Conservation (phyloP, 345 rosid species). For the Cardiospermum halicacabum region DNA sequence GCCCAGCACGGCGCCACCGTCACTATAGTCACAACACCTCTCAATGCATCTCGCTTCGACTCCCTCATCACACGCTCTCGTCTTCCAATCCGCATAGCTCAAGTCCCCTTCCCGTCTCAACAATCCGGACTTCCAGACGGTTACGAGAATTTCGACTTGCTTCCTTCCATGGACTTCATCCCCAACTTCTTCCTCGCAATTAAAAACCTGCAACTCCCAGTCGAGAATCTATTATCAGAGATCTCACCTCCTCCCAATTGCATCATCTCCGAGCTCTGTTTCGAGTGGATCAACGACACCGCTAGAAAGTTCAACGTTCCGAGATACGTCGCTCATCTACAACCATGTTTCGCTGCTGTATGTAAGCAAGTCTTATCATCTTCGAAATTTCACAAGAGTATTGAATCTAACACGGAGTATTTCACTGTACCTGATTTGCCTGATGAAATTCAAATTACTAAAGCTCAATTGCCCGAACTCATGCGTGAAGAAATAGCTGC, state of each 20-base stretch:
- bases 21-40: neutral
- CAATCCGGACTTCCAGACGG: slow-evolving; percentile 1
- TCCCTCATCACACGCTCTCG: neutral
- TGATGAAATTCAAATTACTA: slow-evolving; percentile 19
- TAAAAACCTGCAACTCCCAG: neutral
- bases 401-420: slow-evolving; percentile 22
- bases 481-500: neutral
- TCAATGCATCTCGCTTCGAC: neutral
- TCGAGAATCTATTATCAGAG: slow-evolving; percentile 14
- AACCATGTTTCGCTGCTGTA: slow-evolving; percentile 1
- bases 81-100: neutral
- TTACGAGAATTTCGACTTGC: neutral
- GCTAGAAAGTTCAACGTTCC: slow-evolving; percentile 19
- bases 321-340: slow-evolving; percentile 16
- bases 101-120: neutral
- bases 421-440: slow-evolving; percentile 29
- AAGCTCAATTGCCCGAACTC: slow-evolving; percentile 18
- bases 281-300: slow-evolving; percentile 14
- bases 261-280: slow-evolving; percentile 29
- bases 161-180: neutral
- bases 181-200: neutral
- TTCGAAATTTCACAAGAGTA: slow-evolving; percentile 23
- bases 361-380: neutral
- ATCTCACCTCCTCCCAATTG: slow-evolving; percentile 21
- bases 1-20: neutral